Percentiles rank a stretch among this genome's conserved stretches.
phyloP scores from a whole-genome alignment of 345 rosid genomes.

The Rhizophora apiculata region DNA sequence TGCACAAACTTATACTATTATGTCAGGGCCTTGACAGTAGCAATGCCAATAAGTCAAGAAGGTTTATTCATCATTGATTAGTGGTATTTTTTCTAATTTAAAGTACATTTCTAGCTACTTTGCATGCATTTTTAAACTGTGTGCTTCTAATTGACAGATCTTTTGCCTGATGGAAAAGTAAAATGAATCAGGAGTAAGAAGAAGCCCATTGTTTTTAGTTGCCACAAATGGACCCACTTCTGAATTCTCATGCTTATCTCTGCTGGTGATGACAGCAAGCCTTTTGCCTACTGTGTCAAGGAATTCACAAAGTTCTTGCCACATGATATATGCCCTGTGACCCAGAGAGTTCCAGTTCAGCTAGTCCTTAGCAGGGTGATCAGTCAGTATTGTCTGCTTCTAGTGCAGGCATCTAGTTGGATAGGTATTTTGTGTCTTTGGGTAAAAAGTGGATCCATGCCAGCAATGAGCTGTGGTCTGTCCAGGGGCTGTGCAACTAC shows the following conservation, averaged over 20 bases:
- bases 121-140: not conserved
- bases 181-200: constrained; percentile 45
- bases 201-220: constrained; percentile 63
- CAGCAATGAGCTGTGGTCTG: constrained; percentile 28
- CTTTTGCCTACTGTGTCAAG: constrained; percentile 75
- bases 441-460: constrained; percentile 27
- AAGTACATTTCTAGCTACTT: not conserved
- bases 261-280: constrained; percentile 92
- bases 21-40: constrained; percentile 81
- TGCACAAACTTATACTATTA: constrained; percentile 92
- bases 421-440: constrained; percentile 64
- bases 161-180: constrained; percentile 48
- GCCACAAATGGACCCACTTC: constrained; percentile 75
- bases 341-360: constrained; percentile 79
- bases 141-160: constrained; percentile 43
- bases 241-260: constrained; percentile 98
- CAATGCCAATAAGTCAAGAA: constrained; percentile 75
- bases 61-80: constrained; percentile 44
- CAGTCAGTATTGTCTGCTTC: constrained; percentile 56
- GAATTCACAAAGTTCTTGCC: constrained; percentile 85
- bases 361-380: constrained; percentile 55
- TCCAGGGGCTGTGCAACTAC: constrained; percentile 58
- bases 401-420: constrained; percentile 61
- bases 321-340: constrained; percentile 95
- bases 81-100: constrained; percentile 4